phyloP scores from a whole-genome alignment of 2,329 filamentous ascomycete genomes.

The Bipolaris cookei region DNA sequence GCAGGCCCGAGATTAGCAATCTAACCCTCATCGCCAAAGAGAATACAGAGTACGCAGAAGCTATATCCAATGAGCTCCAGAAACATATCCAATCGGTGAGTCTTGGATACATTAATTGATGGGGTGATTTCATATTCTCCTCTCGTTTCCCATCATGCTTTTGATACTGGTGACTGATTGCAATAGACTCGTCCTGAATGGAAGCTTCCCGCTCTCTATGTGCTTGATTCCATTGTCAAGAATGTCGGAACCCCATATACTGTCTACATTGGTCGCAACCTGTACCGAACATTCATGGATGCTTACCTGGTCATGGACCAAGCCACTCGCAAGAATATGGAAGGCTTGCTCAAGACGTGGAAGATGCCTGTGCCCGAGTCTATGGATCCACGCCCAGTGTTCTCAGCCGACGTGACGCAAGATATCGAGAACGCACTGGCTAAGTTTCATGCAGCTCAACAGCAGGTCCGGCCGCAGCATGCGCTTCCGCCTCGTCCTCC shows the following conservation, averaged over 20 bases:
- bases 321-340: slow-evolving; percentile 84
- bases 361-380: slow-evolving; percentile 95
- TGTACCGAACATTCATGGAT: slow-evolving; percentile 96
- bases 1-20: slow-evolving; percentile 95
- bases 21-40: slow-evolving; percentile 97
- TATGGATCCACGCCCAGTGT: slow-evolving; percentile 89
- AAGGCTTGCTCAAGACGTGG: slow-evolving; percentile 98
- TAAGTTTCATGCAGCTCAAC: slow-evolving; percentile 72
- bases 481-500: slow-evolving; percentile 47
- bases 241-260: slow-evolving; percentile 98
- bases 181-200: slow-evolving; percentile 84
- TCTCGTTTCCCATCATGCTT: not conserved
- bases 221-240: slow-evolving; percentile 97
- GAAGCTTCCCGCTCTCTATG: slow-evolving; percentile 94
- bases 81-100: slow-evolving; percentile 95
- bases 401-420: slow-evolving; percentile 82
- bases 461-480: slow-evolving; percentile 57
- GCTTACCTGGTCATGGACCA: slow-evolving; percentile 89
- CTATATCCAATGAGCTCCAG: slow-evolving; percentile 87
- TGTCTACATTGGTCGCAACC: slow-evolving; percentile 87
- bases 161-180: slow-evolving; percentile 23
- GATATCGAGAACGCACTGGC: slow-evolving; percentile 94
- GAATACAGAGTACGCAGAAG: slow-evolving; percentile 92
- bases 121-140: not conserved
- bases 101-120: slow-evolving; percentile 28